These are phyloP conservation scores for Fraxinus paxiana DNA, from an alignment of 305 asterid genomes.

Conservation along the genomic window DNA sequence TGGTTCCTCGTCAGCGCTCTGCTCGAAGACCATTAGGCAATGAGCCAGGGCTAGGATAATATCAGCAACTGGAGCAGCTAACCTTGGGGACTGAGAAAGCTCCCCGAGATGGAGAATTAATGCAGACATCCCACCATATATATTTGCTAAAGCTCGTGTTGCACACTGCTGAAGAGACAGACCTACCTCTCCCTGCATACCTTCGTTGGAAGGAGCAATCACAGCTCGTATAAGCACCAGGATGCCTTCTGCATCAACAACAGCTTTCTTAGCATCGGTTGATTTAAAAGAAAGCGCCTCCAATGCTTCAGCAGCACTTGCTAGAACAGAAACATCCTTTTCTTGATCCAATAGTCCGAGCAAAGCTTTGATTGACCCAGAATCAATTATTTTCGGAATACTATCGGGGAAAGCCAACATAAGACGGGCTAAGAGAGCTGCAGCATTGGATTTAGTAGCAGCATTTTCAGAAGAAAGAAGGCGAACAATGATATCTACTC, in stretches of 20 bases:
- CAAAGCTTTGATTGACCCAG: slow-evolving; percentile 63
- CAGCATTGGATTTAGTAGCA: slow-evolving; percentile 68
- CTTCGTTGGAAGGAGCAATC: slow-evolving; percentile 82
- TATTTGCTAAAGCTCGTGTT: slow-evolving; percentile 60
- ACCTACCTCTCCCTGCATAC: slow-evolving; percentile 71
- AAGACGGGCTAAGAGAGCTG: slow-evolving; percentile 76
- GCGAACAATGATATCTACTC: slow-evolving; percentile 62
- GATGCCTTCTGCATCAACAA: slow-evolving; percentile 65
- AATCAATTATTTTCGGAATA: slow-evolving; percentile 55
- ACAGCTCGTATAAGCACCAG: slow-evolving; percentile 62
- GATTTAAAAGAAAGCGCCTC: slow-evolving; percentile 67
- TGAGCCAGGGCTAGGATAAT: slow-evolving; percentile 85
- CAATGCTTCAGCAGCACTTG: slow-evolving; percentile 86
- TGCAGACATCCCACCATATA: slow-evolving; percentile 65
- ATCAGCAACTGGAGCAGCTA: slow-evolving; percentile 82
- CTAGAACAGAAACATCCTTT: slow-evolving; percentile 67
- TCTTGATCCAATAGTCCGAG: slow-evolving; percentile 53
- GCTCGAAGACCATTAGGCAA: slow-evolving; percentile 62
- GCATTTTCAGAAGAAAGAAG: slow-evolving; percentile 67
- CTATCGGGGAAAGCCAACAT: slow-evolving; percentile 55
- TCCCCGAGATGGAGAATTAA: slow-evolving; percentile 66
- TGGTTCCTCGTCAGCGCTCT: slow-evolving; percentile 39
- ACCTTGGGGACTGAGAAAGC: slow-evolving; percentile 71
- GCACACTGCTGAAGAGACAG: slow-evolving; percentile 65
- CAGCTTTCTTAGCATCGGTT: slow-evolving; percentile 44